phyloP scores from a whole-genome alignment of 148 eudicot species.

The Rhododendron kiyosumense region DNA sequence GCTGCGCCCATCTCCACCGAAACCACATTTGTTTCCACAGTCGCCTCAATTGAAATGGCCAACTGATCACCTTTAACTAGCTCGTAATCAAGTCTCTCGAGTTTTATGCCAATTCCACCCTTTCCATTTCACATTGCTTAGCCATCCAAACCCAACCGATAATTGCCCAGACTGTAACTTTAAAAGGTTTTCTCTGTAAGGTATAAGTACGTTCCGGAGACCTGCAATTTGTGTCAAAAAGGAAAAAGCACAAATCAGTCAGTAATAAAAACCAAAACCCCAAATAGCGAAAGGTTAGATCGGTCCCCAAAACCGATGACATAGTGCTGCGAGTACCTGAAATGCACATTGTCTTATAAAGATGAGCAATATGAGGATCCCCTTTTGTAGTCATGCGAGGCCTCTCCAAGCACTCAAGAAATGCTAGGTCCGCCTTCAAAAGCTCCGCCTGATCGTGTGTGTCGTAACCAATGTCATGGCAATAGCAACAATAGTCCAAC shows the following conservation, averaged over 20 bases:
- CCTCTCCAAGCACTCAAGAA: slow-evolving; percentile 93
- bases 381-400: slow-evolving; percentile 63
- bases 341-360: slow-evolving; percentile 80
- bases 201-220: slow-evolving; percentile 75
- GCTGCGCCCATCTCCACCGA: neutral
- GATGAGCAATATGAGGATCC: slow-evolving; percentile 57
- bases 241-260: neutral
- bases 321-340: slow-evolving; percentile 47
- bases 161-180: slow-evolving; percentile 54
- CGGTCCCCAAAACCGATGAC: neutral
- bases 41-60: neutral
- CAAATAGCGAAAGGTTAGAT: neutral
- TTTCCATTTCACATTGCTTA: slow-evolving; percentile 61
- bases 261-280: neutral
- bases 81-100: neutral
- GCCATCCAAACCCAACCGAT: slow-evolving; percentile 59
- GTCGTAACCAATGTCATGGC: slow-evolving; percentile 97
- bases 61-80: neutral
- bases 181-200: slow-evolving; percentile 76
- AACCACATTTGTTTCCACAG: neutral
- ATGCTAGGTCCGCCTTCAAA: slow-evolving; percentile 86
- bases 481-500: slow-evolving; percentile 97
- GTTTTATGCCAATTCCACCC: slow-evolving; percentile 41
- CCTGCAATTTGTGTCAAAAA: slow-evolving; percentile 41
- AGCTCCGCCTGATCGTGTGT: slow-evolving; percentile 89